Evolutionary conservation across 192 early-diverging fungal species (phyloP).

Genomic region (Linnemannia schmuckeri): DNA sequence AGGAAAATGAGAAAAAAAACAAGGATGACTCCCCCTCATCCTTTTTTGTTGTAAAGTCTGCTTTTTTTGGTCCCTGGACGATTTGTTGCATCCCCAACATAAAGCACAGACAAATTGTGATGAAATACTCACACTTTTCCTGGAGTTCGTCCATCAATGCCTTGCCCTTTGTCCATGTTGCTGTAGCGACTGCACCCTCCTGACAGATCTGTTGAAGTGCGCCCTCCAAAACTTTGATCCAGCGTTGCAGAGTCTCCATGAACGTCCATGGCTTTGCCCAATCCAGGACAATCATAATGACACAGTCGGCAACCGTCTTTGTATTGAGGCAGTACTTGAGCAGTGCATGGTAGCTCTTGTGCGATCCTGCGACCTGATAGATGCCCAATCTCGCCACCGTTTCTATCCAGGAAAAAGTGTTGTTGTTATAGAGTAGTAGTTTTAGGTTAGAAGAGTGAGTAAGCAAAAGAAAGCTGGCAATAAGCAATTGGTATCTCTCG

Average conservation of each 20-base stretch:
- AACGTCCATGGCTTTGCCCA: constrained; percentile 94
- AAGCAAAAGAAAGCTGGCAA: not conserved
- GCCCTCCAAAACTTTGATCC: constrained; percentile 77
- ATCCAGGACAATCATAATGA: constrained; percentile 87
- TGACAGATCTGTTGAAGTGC: constrained; percentile 68
- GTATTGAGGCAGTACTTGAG: constrained; percentile 80
- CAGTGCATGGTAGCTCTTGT: constrained; percentile 75
- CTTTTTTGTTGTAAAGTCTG: not conserved
- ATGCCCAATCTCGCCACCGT: constrained; percentile 81
- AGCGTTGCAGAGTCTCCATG: constrained; percentile 82
- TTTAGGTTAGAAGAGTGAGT: not conserved
- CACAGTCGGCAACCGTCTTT: constrained; percentile 70
- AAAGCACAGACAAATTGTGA: not conserved
- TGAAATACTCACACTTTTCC: constrained; percentile 65
- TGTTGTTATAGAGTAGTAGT: not conserved
- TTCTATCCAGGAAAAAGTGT: constrained; percentile 46
- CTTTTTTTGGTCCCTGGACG: not conserved
- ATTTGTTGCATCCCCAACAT: constrained; percentile 7
- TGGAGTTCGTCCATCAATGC: constrained; percentile 78
- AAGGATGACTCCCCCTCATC: not conserved
- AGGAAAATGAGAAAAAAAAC: not conserved
- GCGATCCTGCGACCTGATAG: constrained; percentile 83
- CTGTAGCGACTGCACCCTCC: constrained; percentile 60
- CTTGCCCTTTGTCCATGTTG: constrained; percentile 74
- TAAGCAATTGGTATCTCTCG: not conserved